A percentile compares a stretch with the other conserved stretches of the same genome.
Evolutionary conservation across 1,139 yeast genomes (phyloP).

Genomic region (Candida dubliniensis): DNA sequence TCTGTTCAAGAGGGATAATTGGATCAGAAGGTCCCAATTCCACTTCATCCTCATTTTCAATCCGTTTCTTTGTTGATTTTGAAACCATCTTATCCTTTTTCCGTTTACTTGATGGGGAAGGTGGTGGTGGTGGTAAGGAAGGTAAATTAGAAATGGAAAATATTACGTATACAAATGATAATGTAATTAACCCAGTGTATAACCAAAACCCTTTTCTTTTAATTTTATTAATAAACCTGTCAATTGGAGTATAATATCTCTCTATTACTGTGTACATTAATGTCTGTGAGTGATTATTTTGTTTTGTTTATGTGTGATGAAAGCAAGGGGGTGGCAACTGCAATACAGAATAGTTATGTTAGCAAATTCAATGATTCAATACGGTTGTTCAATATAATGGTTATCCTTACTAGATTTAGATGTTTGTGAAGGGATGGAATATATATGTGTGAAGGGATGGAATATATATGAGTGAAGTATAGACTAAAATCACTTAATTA

Average conservation of each 20-base stretch:
- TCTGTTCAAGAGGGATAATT: conserved; percentile 6
- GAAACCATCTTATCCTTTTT: not conserved
- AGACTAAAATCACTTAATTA: no score
- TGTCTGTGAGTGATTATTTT: not conserved
- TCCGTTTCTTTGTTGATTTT: conserved; percentile 4
- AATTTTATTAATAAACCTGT: conserved; percentile 26
- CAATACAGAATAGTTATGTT: no score
- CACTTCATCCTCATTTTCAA: conserved; percentile 7
- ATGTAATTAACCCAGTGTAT: conserved; percentile 33
- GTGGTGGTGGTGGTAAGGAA: conserved; percentile 14
- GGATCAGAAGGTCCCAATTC: conserved; percentile 6
- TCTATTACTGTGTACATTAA: conserved; percentile 5
- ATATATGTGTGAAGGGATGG: no score
- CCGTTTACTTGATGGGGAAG: not conserved
- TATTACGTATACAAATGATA: conserved; percentile 36
- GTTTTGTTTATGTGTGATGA: not conserved
- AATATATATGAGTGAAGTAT: no score
- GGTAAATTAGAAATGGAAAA: conserved; percentile 35
- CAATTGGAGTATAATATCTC: conserved; percentile 19
- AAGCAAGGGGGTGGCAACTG: no score
- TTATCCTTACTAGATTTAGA: no score
- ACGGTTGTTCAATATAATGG: no score
- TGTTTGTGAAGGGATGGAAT: no score
- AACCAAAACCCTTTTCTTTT: conserved; percentile 39
- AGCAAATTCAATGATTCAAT: no score